Evolutionary conservation across 805 yeast genomes (phyloP).

Genomic region (Jamesozyma lodderae): DNA sequence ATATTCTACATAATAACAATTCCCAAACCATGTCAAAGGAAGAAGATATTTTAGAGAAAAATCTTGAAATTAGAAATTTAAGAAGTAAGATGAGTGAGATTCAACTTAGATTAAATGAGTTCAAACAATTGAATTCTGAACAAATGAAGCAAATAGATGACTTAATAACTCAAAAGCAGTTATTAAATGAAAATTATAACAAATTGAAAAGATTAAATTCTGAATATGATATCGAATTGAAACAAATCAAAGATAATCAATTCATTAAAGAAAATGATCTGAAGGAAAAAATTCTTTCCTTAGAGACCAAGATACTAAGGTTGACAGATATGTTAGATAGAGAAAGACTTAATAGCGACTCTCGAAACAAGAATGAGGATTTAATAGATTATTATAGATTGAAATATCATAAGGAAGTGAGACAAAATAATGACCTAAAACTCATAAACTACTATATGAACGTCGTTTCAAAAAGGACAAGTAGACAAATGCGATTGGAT

Average conservation of each 20-base stretch:
- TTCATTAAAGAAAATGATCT: background rate
- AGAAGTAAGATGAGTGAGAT: background rate
- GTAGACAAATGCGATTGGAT: constrained; percentile 25
- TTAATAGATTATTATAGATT: constrained; percentile 24
- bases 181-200: constrained; percentile 3
- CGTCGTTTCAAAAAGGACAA: constrained; percentile 24
- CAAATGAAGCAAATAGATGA: constrained; percentile 4
- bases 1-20: background rate
- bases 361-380: constrained; percentile 11
- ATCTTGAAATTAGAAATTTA: constrained; percentile 1
- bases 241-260: background rate
- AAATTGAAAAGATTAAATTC: constrained; percentile 1
- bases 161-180: constrained; percentile 1
- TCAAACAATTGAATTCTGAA: constrained; percentile 2
- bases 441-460: constrained; percentile 28
- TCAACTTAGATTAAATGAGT: background rate
- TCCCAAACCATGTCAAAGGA: background rate
- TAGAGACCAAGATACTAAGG: background rate
- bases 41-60: background rate
- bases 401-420: constrained; percentile 26
- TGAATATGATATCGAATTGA: background rate
- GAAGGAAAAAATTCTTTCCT: constrained; percentile 1
- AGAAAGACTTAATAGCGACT: constrained; percentile 4
- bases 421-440: constrained; percentile 25
- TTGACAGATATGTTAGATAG: constrained; percentile 1